Percentiles rank a stretch among this genome's conserved stretches.
phyloP scores from a whole-genome alignment of 176 grass and related monocot genomes.

The Oryza punctata region DNA sequence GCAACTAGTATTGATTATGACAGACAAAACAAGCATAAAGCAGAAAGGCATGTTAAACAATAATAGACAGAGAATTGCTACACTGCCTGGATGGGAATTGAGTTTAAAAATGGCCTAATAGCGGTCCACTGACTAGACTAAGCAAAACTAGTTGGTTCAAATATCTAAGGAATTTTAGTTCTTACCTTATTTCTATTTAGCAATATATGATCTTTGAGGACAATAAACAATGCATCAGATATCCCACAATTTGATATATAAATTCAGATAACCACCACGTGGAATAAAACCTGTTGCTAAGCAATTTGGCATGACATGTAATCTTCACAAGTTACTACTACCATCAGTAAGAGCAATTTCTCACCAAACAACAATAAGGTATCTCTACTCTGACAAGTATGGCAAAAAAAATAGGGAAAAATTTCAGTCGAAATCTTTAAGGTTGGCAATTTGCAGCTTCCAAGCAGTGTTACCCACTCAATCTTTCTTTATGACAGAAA shows the following conservation, averaged over 20 bases:
- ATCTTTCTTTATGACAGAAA: not conserved
- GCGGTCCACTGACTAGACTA: not conserved
- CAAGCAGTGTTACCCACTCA: not conserved
- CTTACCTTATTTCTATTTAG: constrained; percentile 17
- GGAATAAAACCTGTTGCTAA: not conserved
- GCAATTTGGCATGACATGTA: not conserved
- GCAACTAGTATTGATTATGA: not conserved
- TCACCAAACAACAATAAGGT: not conserved
- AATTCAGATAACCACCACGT: not conserved
- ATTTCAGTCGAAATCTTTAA: not conserved
- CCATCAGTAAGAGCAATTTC: not conserved
- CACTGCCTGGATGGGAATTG: not conserved
- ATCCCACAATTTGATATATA: not conserved
- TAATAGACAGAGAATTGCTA: not conserved
- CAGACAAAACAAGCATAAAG: constrained; percentile 2
- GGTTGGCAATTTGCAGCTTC: not conserved
- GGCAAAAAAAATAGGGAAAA: not conserved
- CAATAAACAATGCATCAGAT: not conserved
- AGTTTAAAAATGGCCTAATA: not conserved
- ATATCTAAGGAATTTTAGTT: not conserved
- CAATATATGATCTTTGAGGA: not conserved
- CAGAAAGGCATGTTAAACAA: not conserved
- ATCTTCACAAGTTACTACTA: not conserved
- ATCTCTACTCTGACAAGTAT: not conserved
- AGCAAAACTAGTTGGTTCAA: not conserved